These are phyloP conservation scores for Ganoderma resinaceum DNA, from an alignment of 1,284 basidiomycete genomes.

Conservation along the genomic window DNA sequence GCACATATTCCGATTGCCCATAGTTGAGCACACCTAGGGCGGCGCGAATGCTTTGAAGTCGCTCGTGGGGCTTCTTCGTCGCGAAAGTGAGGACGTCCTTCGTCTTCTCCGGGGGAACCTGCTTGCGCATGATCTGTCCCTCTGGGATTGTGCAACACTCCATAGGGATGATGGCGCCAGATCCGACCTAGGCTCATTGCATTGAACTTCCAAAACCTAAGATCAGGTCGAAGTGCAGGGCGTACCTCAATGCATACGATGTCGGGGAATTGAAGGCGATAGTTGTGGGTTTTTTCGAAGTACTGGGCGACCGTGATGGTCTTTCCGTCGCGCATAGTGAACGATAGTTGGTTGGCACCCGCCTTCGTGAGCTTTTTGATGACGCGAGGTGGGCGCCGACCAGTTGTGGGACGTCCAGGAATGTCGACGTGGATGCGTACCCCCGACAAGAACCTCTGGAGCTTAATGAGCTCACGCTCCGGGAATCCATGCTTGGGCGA, in stretches of 20 bases:
- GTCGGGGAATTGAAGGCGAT: conserved; percentile 60
- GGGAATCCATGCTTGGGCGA: conserved; percentile 52
- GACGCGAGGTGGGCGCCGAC: conserved; percentile 33
- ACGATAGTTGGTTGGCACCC: conserved; percentile 58
- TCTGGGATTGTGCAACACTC: conserved; percentile 69
- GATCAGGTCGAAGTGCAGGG: not conserved
- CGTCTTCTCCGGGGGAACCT: conserved; percentile 71
- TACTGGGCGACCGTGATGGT: conserved; percentile 67
- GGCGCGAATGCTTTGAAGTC: conserved; percentile 62
- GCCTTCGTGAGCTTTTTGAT: conserved; percentile 60
- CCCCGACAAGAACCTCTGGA: conserved; percentile 69
- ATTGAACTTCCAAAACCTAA: not conserved
- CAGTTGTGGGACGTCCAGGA: conserved; percentile 29
- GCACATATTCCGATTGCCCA: conserved; percentile 76
- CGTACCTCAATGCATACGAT: conserved; percentile 69
- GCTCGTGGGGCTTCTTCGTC: conserved; percentile 68
- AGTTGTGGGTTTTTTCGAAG: conserved; percentile 58
- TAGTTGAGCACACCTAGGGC: conserved; percentile 70
- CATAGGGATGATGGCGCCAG: conserved; percentile 70
- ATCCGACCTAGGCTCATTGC: conserved; percentile 55
- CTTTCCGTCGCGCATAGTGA: conserved; percentile 61
- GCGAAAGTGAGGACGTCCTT: conserved; percentile 74
- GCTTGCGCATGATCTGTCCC: conserved; percentile 79
- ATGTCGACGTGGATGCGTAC: conserved; percentile 57
- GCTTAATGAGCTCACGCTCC: conserved; percentile 62